Evolutionary conservation across 1,139 yeast species (phyloP), one percentile per base, ranked within the genome.

Genomic region (Barnettozyma hawaiiensis): DNA sequence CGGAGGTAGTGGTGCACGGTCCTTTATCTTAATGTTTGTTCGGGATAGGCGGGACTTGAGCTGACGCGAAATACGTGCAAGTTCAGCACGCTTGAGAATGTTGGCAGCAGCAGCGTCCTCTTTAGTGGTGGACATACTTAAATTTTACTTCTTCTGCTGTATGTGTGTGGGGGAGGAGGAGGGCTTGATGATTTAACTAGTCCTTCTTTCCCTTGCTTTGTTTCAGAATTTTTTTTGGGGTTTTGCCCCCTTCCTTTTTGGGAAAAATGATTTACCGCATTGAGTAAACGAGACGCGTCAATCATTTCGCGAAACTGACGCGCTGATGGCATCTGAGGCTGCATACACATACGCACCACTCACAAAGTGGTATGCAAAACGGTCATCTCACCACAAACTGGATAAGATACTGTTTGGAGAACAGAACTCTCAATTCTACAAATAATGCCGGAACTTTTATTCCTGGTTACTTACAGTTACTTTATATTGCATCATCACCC

Each of bases 21-120:
- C 45, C 21, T 44, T 44, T 7, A 40, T 41, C 47, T 61, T 63
- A 16, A 62, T 40, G 15, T 67, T 69, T 3, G 71, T 70, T 45
- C 61, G 65, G 20, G 64, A 61, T 16, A 67, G 51, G 44, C 66
- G 61, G 9, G 63, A 55, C 48, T 65, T 66, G 20, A 67, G 50
- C 46, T 66, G 71, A 43, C 70, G 54, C 2, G 72, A 65, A 42
- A 67, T 62, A 42, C 70, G 60, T 7, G 71, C 69, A 6, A 67
- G 58, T 45, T 67, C 71, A 4, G 68, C 72, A 41, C 71, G 57
- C 45, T 66, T 66, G 39, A 67, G 52, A 35, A 67, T 66, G 46
- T 61, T 64, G 43, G 66, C 67, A 15, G 71, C 69, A 14, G 66
- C 66, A 20, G 58, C 52, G 39, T 66, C 67, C 44, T 67, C 70